phyloP scores from a whole-genome alignment of 1,284 basidiomycete species.

The Leccinum pachyderme region DNA sequence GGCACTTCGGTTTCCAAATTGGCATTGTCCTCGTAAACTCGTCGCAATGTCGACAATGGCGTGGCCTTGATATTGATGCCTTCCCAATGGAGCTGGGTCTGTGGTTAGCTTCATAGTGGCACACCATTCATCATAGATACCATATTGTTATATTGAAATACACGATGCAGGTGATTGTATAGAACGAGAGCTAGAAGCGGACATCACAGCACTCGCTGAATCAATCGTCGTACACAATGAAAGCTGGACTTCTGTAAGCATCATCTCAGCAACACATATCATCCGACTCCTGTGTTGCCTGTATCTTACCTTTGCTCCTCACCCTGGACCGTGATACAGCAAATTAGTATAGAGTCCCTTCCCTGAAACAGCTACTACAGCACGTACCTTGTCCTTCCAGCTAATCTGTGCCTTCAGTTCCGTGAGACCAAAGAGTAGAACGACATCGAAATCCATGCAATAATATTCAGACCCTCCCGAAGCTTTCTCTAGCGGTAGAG shows the following conservation, averaged over 20 bases:
- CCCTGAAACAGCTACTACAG: not conserved
- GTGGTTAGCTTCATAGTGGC: not conserved
- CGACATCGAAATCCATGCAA: constrained; percentile 12
- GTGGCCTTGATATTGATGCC: not conserved
- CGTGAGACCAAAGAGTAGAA: constrained; percentile 26
- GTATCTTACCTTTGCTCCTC: constrained; percentile 27
- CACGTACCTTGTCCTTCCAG: constrained; percentile 19
- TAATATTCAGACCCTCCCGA: constrained; percentile 13
- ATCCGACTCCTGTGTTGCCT: not conserved
- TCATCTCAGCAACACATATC: constrained; percentile 3
- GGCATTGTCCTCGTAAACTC: too few species aligned
- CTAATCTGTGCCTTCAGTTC: constrained; percentile 27
- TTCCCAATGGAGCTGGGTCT: not conserved
- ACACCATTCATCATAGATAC: not conserved
- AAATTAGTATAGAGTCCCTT: not conserved
- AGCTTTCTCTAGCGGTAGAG: not conserved
- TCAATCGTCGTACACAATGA: constrained; percentile 35
- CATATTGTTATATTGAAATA: not conserved
- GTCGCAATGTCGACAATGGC: not conserved
- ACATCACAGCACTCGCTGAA: not conserved
- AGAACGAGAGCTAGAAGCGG: too few species aligned
- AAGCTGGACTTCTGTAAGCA: constrained; percentile 35
- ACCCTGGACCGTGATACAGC: constrained; percentile 19
- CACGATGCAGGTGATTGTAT: not conserved
- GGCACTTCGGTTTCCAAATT: too few species aligned